A percentile compares a stretch with the other conserved stretches of the same genome.
phyloP scores from a whole-genome alignment of 2,329 filamentous ascomycete genomes.

The Coniochaeta sp. region DNA sequence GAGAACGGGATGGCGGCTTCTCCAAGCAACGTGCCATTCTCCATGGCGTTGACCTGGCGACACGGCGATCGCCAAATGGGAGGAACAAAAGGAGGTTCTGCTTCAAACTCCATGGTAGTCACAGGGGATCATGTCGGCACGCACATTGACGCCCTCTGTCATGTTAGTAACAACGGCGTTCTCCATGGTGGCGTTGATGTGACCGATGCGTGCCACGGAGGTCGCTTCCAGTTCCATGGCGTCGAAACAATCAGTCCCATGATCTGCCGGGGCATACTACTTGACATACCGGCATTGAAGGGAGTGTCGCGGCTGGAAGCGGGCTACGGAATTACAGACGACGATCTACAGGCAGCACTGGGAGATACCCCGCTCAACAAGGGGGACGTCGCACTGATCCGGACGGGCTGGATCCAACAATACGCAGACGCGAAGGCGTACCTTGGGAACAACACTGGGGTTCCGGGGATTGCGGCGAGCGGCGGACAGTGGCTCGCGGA shows the following conservation, averaged over 20 bases:
- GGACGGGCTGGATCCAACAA: not conserved
- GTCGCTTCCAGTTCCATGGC: not conserved
- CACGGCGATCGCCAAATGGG: not conserved
- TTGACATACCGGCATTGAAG: not conserved
- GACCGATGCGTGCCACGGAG: not conserved
- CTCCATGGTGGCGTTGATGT: not conserved
- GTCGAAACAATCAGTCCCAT: not conserved
- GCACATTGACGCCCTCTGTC: not conserved
- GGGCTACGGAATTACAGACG: not conserved
- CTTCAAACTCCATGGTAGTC: slow-evolving; percentile 1
- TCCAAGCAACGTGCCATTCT: not conserved
- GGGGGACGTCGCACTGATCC: not conserved
- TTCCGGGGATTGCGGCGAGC: not conserved
- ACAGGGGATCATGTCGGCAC: not conserved
- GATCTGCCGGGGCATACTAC: not conserved
- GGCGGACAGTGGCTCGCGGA: not conserved
- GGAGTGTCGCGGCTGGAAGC: not conserved
- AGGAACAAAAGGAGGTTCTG: not conserved
- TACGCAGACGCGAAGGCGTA: not conserved
- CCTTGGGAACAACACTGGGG: not conserved
- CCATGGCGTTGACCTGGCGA: not conserved
- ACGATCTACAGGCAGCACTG: not conserved
- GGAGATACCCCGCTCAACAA: not conserved
- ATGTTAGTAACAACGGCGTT: not conserved
- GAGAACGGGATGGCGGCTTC: not conserved